Conservation (phyloP, 805 yeast genomes). For the Ogataea chonburiensis region DNA sequence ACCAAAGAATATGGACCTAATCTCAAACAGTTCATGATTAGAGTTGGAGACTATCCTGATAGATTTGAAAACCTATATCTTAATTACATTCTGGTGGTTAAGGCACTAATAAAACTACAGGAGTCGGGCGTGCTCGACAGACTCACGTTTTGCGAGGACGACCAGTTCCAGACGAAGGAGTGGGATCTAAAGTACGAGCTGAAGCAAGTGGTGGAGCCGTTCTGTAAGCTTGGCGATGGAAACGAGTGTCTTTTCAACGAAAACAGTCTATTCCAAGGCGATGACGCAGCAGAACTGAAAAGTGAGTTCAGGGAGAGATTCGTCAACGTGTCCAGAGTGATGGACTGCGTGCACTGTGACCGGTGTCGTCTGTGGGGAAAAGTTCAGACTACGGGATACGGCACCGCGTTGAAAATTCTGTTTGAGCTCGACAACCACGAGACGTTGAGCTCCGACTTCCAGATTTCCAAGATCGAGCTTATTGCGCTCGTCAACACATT, state of each 20-base stretch:
- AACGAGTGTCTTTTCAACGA: constrained; percentile 42
- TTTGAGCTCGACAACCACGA: constrained; percentile 59
- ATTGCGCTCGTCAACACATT: constrained; percentile 91
- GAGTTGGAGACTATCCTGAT: constrained; percentile 90
- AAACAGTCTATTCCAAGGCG: constrained; percentile 45
- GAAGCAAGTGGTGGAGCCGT: constrained; percentile 34
- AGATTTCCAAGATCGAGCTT: constrained; percentile 69
- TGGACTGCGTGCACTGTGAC: constrained; percentile 99
- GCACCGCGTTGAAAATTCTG: constrained; percentile 87
- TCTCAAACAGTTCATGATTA: constrained; percentile 73
- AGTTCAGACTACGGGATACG: constrained; percentile 95
- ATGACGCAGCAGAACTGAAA: constrained; percentile 55
- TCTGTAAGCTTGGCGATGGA: constrained; percentile 24
- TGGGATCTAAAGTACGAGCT: constrained; percentile 27
- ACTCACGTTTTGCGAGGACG: constrained; percentile 30
- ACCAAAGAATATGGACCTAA: constrained; percentile 86
- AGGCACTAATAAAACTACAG: constrained; percentile 66
- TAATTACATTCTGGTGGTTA: constrained; percentile 84
- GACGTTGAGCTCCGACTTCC: constrained; percentile 28
- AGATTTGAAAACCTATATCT: constrained; percentile 86
- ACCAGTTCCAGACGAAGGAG: constrained; percentile 31
- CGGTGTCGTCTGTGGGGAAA: constrained; percentile 98
- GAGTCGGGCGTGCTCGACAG: constrained; percentile 31
- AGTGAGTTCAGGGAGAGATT: constrained; percentile 85
- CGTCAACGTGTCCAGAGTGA: constrained; percentile 83